Base-by-base conservation (phyloP, 768 basidiomycete genomes). In the Xerocomus brunneocitrinus region DNA sequence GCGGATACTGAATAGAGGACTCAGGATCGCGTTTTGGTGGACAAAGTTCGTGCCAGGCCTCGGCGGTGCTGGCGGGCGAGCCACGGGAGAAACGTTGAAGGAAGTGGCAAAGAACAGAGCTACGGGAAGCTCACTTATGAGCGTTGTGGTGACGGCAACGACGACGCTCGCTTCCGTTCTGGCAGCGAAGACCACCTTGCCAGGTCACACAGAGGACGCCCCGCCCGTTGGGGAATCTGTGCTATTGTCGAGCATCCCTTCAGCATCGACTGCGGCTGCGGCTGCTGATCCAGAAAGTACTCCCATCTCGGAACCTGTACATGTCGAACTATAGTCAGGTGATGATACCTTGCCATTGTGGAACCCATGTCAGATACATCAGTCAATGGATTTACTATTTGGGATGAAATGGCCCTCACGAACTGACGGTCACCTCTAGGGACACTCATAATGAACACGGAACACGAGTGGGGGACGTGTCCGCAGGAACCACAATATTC, bases 11-110 rank as follows among this genome's bases (percentile, higher is more conserved):
- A 91, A 95, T 66, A 81, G 84, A 34, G 83, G 89, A 3, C 56
- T 95, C 25, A 76, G 85, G 22, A 76, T 95, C 4, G 88, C 88
- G 0, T 84, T 93, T 48, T 95, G 89, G 87, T 95, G 93, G 91
- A 89, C 87, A 39, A 76, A 81, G 36, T 89, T 89, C 50, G 51
- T 91, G 0, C 89, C 89, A 32, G 48, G 50, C 12, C 1, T 53
- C 2, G 41, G 52, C 31, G 25, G 50, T 32, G 42, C 62, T 54
- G 31, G 31, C 13, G 39, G 34, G 34, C 56, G 14, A 39, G 47
- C 14, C 24, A 34, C 43, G 7, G 52, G 31, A 14, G 50, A 52
- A 28, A 27, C 10, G 5, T 31, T 59, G 53, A 52, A 57, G 27
- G 48, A 56, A 36, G 52, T 49, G 13, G 47, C 55, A 32, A 7